Evolutionary conservation across 2,329 filamentous ascomycete genomes (phyloP), one percentile per base, ranked within the genome.

Genomic region (Fusarium cicatricum): DNA sequence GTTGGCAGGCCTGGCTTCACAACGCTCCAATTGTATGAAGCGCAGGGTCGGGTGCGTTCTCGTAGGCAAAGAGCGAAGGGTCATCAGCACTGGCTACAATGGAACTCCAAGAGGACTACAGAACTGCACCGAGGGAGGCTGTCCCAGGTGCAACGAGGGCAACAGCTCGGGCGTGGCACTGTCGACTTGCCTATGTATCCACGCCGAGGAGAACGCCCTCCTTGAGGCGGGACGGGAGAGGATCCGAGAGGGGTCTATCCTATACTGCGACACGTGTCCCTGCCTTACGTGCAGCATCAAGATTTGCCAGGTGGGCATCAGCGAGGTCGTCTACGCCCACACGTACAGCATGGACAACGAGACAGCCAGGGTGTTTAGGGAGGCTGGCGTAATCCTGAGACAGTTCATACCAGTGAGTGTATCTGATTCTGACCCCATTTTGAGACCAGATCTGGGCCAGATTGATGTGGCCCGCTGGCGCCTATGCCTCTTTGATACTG

Each of bases 201-300:
- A 99, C 74, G 95, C 95, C 1, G 95, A 99, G 78, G 95, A 99
- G 77, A 99, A 99, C 73, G 95, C 95, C 2, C 82, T 99, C 53
- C 82, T 99, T 10, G 95, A 99, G 79, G 95, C 95, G 16, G 95
- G 95, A 1, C 82, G 95, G 66, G 95, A 98, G 75, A 83, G 95
- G 53, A 92, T 99, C 65, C 82, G 91, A 16, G 89, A 91, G 50
- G 90, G 88, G 5, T 86, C 90, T 32, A 90, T 92, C 43, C 79
- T 99, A 21, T 99, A 97, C 77, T 97, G 93, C 75, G 91, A 97
- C 72, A 97, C 93, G 65, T 99, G 95, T 75, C 95, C 95, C 4
- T 99, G 95, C 73, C 80, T 99, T 74, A 99, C 95, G 3, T 99
- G 95, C 76, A 97, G 92, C 69, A 96, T 99, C 79, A 99, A 99